Base-by-base conservation (phyloP, 2,329 filamentous ascomycete species). In the Xylaria sp. region DNA sequence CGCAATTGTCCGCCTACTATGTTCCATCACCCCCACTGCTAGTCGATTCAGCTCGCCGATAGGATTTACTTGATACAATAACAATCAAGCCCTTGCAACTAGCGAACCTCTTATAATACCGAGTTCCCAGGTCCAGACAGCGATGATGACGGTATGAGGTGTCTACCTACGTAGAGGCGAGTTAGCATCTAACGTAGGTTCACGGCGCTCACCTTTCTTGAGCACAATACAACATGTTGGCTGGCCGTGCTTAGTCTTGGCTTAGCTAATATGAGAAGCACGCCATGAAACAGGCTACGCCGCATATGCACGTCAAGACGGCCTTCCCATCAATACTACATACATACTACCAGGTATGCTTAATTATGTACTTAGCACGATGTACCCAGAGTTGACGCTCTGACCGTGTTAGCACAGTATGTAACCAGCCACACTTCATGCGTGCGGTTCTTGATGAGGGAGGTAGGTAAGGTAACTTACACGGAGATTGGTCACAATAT, bases 301-400 rank as follows among this genome's bases (percentile, higher is more conserved):
- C 64, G 57, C 64, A 66, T 44, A 54, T 6, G 50, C 28, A 61
- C 50, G 39, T 58, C 48, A 25, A 44, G 28, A 59, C 12, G 23
- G 9, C 56, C 34, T 37, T 61, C 25, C 56, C 37, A 46, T 61
- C 39, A 13, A 9, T 10, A 37, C 34, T 50, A 20, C 39, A 3
- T 18, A 6, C 23, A 28, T 28, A 28, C 28, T 28, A 28, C 28
- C 37, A 39, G 32, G 13, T 46, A 46, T n/a, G 18, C 50, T 54
- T 25, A 25, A 54, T 52, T 23, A 39, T 8, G 52, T 20, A 28
- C 28, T 28, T 28, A 55, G 52, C 7, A 46, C 15, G 41, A n/a
- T 46, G 41, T 46, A 46, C 41, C 41, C 41, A 46, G 15, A 46
- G 15, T 18, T n/a, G 51, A 54, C 7, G 28, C 51, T 28, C 5